Evolutionary conservation across 768 basidiomycete genomes (phyloP).

Genomic region (Auriscalpium vulgare): DNA sequence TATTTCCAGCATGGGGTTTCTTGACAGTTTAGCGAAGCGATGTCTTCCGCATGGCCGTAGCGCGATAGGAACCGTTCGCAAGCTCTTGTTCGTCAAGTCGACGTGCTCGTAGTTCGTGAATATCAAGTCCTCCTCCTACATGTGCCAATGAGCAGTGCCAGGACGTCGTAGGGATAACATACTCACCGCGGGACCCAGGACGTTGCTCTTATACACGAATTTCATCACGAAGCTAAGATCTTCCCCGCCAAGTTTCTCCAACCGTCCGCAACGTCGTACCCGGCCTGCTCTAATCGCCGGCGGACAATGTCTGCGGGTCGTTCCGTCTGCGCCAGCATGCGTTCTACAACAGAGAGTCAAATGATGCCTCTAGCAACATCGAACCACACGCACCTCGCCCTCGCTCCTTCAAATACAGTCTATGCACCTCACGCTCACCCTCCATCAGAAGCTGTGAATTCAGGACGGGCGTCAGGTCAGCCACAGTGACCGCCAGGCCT

Average conservation of each 20-base stretch:
- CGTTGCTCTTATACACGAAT: slow-evolving; percentile 81
- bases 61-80: slow-evolving; percentile 83
- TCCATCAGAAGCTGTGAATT: slow-evolving; percentile 47
- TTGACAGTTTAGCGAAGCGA: slow-evolving; percentile 81
- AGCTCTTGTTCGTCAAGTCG: slow-evolving; percentile 71
- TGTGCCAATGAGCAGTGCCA: background rate
- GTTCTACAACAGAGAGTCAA: slow-evolving; percentile 42
- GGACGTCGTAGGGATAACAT: background rate
- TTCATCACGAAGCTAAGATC: slow-evolving; percentile 80
- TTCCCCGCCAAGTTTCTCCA: slow-evolving; percentile 68
- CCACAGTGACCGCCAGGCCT: slow-evolving; percentile 56
- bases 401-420: slow-evolving; percentile 66
- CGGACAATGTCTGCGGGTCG: slow-evolving; percentile 79
- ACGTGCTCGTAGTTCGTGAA: slow-evolving; percentile 70
- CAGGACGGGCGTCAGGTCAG: slow-evolving; percentile 53
- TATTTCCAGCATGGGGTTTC: slow-evolving; percentile 93
- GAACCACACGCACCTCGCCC: slow-evolving; percentile 46
- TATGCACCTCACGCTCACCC: slow-evolving; percentile 51
- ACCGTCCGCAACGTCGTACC: slow-evolving; percentile 77
- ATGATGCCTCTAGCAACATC: background rate
- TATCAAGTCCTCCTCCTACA: slow-evolving; percentile 64
- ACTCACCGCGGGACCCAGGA: slow-evolving; percentile 56
- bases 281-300: slow-evolving; percentile 79
- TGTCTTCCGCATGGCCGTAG: slow-evolving; percentile 78
- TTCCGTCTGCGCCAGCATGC: slow-evolving; percentile 74